Percentiles rank a stretch among this genome's conserved stretches.
Conservation (phyloP, 2,329 filamentous ascomycete species). For the Dryadomyces quercus-mongolicae region DNA sequence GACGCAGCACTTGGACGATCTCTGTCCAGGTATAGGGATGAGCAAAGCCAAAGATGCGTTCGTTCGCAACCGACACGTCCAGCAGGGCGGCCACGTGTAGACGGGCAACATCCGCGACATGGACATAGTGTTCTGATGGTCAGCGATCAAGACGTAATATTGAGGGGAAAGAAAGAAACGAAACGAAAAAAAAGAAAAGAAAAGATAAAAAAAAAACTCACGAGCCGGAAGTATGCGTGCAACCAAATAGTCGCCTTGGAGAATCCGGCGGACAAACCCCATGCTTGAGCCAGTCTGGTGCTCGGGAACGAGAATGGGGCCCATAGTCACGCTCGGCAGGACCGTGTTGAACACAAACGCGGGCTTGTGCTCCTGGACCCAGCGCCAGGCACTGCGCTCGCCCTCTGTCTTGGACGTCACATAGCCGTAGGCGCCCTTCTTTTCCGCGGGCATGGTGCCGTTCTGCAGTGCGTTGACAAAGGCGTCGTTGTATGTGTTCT, state of each 20-base stretch:
- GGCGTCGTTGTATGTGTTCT: not conserved
- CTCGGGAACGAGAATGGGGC: slow-evolving; percentile 1
- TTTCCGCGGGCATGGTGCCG: not conserved
- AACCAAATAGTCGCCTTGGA: not conserved
- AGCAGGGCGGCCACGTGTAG: slow-evolving; percentile 17
- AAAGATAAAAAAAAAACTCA: too few relatives aligned
- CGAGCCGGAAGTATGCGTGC: too few relatives aligned
- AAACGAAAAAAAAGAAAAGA: too few relatives aligned
- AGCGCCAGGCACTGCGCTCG: slow-evolving; percentile 11
- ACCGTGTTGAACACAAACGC: slow-evolving; percentile 13
- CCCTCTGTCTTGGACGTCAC: slow-evolving; percentile 10
- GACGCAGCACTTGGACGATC: slow-evolving; percentile 10
- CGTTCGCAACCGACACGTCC: slow-evolving; percentile 12
- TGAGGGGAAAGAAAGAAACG: too few relatives aligned
- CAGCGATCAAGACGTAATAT: not conserved
- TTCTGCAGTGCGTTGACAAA: slow-evolving; percentile 4
- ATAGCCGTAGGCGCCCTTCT: slow-evolving; percentile 5
- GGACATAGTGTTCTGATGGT: slow-evolving; percentile 3
- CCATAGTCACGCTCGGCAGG: slow-evolving; percentile 3
- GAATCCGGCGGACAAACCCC: slow-evolving; percentile 1
- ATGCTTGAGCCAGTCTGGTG: slow-evolving; percentile 2
- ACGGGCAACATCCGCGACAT: slow-evolving; percentile 6
- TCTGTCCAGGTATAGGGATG: slow-evolving; percentile 13
- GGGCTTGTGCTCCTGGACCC: slow-evolving; percentile 8
- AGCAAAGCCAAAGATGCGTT: slow-evolving; percentile 16